Evolutionary conservation across 2,329 filamentous ascomycete species (phyloP).

Genomic region (Ophiocordyceps robertsii): DNA sequence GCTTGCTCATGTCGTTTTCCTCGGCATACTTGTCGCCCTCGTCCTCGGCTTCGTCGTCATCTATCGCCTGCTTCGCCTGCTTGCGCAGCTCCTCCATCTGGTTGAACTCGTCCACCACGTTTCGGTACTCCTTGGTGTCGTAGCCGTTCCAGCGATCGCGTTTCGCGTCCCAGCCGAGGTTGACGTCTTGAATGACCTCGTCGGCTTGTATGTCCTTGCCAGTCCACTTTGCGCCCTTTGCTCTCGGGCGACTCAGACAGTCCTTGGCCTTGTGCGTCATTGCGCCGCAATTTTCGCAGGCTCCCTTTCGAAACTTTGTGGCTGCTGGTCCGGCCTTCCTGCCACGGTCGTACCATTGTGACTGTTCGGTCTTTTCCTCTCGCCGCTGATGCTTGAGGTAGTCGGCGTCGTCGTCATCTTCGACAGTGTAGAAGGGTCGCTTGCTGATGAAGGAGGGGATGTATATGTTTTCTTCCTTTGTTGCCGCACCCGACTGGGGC

Average conservation of each 20-base stretch:
- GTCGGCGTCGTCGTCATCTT: conserved; percentile 65
- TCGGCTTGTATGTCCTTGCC: conserved; percentile 90
- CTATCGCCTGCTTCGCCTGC: conserved; percentile 28
- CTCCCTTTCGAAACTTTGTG: conserved; percentile 95
- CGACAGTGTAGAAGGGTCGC: conserved; percentile 85
- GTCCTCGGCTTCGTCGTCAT: conserved; percentile 35
- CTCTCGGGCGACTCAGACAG: conserved; percentile 77
- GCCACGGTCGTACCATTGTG: conserved; percentile 88
- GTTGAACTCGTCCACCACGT: conserved; percentile 82
- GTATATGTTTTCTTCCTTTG: conserved; percentile 94
- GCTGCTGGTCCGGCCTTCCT: conserved; percentile 74
- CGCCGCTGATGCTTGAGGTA: conserved; percentile 91
- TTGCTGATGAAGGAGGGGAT: conserved; percentile 97
- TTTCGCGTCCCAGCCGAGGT: conserved; percentile 92
- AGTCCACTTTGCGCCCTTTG: conserved; percentile 82
- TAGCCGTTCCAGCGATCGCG: conserved; percentile 98
- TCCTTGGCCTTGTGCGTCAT: conserved; percentile 96
- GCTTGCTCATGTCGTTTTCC: conserved; percentile 90
- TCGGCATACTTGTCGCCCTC: conserved; percentile 73
- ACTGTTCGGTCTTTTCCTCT: conserved; percentile 48
- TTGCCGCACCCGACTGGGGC: conserved; percentile 24
- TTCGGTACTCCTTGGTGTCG: conserved; percentile 71
- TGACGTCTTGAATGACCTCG: conserved; percentile 72
- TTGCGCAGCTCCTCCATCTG: conserved; percentile 66
- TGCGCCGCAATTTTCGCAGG: conserved; percentile 94